Conservation (phyloP, 2,329 filamentous ascomycete species). For the Zymoseptoria passerinii region DNA sequence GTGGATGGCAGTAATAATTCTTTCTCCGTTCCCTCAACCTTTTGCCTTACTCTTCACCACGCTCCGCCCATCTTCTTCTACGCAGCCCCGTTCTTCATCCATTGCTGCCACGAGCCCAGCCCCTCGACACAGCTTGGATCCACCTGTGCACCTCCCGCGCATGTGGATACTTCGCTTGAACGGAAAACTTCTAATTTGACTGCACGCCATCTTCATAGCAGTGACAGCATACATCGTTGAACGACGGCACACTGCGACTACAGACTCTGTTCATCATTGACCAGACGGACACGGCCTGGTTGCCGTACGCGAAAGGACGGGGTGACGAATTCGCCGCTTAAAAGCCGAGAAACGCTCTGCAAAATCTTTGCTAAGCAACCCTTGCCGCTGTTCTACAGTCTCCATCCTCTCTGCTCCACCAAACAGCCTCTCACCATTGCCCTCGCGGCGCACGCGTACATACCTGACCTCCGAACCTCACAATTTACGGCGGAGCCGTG, state of each 20-base stretch:
- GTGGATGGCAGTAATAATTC: too few relatives aligned
- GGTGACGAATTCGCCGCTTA: too few relatives aligned
- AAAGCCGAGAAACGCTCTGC: too few relatives aligned
- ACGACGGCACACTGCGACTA: too few relatives aligned
- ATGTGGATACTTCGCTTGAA: background rate
- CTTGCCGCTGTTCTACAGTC: too few relatives aligned
- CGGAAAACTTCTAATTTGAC: background rate
- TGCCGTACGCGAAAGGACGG: too few relatives aligned
- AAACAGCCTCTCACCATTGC: background rate
- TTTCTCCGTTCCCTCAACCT: background rate
- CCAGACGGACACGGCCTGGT: too few relatives aligned
- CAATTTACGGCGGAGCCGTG: background rate
- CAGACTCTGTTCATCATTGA: too few relatives aligned
- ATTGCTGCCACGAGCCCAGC: background rate
- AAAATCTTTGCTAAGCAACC: too few relatives aligned
- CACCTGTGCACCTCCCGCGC: background rate
- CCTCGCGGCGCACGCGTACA: background rate
- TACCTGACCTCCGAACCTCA: background rate
- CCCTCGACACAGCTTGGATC: background rate
- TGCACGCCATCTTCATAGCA: background rate
- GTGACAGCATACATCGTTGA: too few relatives aligned
- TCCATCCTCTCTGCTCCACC: background rate
- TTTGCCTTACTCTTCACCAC: background rate
- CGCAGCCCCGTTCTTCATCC: background rate
- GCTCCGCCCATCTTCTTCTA: background rate